A percentile compares a stretch with the other conserved stretches of the same genome.
Evolutionary conservation across 148 eudicot species (phyloP).

Genomic region (Spergularia marina): DNA sequence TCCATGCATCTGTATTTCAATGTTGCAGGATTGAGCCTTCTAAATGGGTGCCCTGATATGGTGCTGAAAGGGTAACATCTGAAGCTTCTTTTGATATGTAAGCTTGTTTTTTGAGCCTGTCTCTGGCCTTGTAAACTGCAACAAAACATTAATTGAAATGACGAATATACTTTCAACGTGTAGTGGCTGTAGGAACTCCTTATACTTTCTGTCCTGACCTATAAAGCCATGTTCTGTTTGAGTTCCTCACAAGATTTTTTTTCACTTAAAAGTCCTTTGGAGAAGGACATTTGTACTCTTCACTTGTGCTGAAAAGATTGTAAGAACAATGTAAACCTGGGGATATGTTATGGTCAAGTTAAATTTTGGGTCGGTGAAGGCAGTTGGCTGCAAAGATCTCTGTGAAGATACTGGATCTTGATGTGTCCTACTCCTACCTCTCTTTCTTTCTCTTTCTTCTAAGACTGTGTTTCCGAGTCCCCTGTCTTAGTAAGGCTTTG

Average conservation of each 20-base stretch:
- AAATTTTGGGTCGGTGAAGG: neutral
- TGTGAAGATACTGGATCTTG: neutral
- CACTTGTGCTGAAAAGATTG: neutral
- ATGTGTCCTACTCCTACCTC: neutral
- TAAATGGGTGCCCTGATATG: conserved; percentile 37
- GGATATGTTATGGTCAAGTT: neutral
- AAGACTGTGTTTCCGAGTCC: neutral
- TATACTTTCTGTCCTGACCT: no score
- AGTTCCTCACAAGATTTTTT: no score
- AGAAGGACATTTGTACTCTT: neutral
- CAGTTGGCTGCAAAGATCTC: neutral
- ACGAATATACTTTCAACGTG: neutral
- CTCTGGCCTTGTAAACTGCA: conserved; percentile 11
- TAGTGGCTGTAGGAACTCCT: no score
- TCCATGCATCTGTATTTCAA: conserved; percentile 46
- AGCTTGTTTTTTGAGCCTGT: conserved; percentile 48
- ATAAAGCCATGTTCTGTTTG: no score
- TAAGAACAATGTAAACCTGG: neutral
- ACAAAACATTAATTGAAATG: neutral
- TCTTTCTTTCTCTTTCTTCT: neutral
- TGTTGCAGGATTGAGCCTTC: conserved; percentile 59
- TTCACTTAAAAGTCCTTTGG: neutral
- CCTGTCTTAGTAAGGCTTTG: neutral
- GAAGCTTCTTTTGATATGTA: conserved; percentile 55
- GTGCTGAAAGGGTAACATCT: conserved; percentile 46